A percentile compares a stretch with the other conserved stretches of the same genome.
Evolutionary conservation across 176 grass and related monocot genomes (phyloP).

Genomic region (sorghum (Sorghum bicolor)): Sorghum_bicolor_NCBIv3 NC_012870.2:78223501-78224000

Average conservation of each 20-base stretch:
- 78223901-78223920: neutral
- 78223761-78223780: conserved; percentile 78
- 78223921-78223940: neutral
- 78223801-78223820: conserved; percentile 19
- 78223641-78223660: conserved; percentile 81
- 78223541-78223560: conserved; percentile 88
- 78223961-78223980: neutral
- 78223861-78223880: conserved; percentile 1
- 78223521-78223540: conserved; percentile 84
- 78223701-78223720: conserved; percentile 98
- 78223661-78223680: conserved; percentile 97
- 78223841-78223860: neutral
- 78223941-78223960: neutral
- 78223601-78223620: conserved; percentile 96
- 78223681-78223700: conserved; percentile 95
- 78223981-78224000: neutral
- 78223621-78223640: conserved; percentile 83
- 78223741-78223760: conserved; percentile 94
- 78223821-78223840: conserved; percentile 2
- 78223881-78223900: neutral
- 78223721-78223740: conserved; percentile 98
- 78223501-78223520: conserved; percentile 86
- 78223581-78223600: conserved; percentile 97
- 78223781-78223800: conserved; percentile 81
- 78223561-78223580: conserved; percentile 90